Evolutionary conservation across 2,329 filamentous ascomycete genomes (phyloP).

Genomic region (Sporothrix dimorphospora): DNA sequence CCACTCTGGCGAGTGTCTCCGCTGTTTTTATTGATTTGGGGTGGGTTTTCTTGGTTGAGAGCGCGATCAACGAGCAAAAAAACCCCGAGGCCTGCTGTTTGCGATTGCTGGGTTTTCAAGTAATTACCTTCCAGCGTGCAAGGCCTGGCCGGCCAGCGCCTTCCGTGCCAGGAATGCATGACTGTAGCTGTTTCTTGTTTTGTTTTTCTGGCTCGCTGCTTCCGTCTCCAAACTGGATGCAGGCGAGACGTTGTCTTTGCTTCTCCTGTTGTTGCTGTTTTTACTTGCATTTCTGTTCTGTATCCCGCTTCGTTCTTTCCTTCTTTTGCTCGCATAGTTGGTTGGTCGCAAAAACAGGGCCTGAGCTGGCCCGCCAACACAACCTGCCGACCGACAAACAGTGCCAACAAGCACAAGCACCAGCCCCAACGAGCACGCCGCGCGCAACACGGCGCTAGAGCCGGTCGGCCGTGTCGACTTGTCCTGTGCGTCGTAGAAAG

Average conservation of each 20-base stretch:
- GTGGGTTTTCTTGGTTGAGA: not conserved
- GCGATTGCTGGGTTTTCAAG: not conserved
- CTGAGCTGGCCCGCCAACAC: not conserved
- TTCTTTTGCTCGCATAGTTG: not conserved
- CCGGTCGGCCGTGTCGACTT: not conserved
- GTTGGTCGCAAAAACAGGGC: not conserved
- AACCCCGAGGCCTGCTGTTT: not conserved
- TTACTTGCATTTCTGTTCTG: not conserved
- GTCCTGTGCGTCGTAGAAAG: not conserved
- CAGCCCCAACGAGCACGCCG: constrained; percentile 1
- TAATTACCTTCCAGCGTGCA: not conserved
- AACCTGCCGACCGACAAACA: not conserved
- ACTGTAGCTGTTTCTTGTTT: not conserved
- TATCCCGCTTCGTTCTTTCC: not conserved
- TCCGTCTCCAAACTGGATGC: not conserved
- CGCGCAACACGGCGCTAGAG: not conserved
- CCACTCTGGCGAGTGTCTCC: not conserved
- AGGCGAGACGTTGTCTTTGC: not conserved
- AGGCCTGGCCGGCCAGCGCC: not conserved
- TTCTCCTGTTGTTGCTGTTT: not conserved
- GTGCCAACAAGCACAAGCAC: constrained; percentile 4
- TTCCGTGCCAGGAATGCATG: constrained; percentile 4
- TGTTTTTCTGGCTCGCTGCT: constrained; percentile 1
- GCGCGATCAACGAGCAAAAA: not conserved
- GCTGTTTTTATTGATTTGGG: constrained; percentile 1